Conservation (phyloP, 208 protist genomes). For the Trypanosoma congolense region DNA sequence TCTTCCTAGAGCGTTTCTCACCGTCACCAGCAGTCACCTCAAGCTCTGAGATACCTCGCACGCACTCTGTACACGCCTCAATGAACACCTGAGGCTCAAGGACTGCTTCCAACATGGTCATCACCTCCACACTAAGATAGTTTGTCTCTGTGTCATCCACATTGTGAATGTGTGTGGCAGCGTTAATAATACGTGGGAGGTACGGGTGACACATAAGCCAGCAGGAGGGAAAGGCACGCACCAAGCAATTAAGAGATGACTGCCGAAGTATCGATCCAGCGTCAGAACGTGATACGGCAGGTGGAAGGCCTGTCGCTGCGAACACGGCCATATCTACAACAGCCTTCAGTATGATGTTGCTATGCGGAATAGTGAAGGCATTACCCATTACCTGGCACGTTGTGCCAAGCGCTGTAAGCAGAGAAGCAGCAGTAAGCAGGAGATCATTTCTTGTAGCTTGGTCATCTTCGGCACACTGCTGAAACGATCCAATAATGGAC, state of each 20-base stretch:
- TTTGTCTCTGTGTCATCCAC: conserved; percentile 72
- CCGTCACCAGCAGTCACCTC: not conserved
- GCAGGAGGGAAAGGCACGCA: conserved; percentile 70
- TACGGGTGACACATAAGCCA: conserved; percentile 85
- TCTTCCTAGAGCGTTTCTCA: not conserved
- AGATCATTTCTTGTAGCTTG: not conserved
- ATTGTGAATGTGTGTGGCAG: conserved; percentile 51
- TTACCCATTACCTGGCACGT: conserved; percentile 46
- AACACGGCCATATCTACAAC: conserved; percentile 48
- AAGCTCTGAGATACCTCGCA: conserved; percentile 38
- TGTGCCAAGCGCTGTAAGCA: conserved; percentile 29
- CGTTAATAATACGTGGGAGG: conserved; percentile 59
- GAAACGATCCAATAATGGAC: conserved; percentile 7
- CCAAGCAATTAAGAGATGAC: conserved; percentile 45
- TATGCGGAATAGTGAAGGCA: conserved; percentile 51
- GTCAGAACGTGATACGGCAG: conserved; percentile 32
- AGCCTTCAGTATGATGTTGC: conserved; percentile 40
- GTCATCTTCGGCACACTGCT: not conserved
- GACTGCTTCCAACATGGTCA: conserved; percentile 80
- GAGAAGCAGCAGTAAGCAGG: conserved; percentile 54
- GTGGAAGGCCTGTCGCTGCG: conserved; percentile 45
- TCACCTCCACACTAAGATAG: conserved; percentile 63
- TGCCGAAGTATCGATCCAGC: conserved; percentile 63
- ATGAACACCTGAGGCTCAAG: conserved; percentile 83
- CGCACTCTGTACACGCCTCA: conserved; percentile 50